These are phyloP conservation scores for Trichomonascaceae sp. DNA, from an alignment of 1,139 yeast genomes.

Conservation along the genomic window DNA sequence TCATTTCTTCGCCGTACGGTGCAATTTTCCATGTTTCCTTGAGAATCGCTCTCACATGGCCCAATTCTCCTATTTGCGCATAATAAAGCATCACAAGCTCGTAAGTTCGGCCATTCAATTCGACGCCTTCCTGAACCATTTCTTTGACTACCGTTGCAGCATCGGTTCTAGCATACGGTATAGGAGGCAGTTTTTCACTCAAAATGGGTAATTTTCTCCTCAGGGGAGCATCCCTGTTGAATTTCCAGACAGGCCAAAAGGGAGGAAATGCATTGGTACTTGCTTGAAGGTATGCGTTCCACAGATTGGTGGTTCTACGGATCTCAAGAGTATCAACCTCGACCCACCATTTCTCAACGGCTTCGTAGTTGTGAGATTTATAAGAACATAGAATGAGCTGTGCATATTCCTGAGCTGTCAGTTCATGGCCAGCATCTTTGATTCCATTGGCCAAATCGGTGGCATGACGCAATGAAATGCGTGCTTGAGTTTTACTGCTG, in stretches of 20 bases:
- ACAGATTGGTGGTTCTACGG: conserved; percentile 23
- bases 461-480: conserved; percentile 8
- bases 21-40: conserved; percentile 29
- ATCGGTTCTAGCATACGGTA: conserved; percentile 14
- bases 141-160: conserved; percentile 24
- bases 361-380: conserved; percentile 19
- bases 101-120: conserved; percentile 28
- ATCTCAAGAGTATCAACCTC: conserved; percentile 17
- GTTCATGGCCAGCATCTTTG: conserved; percentile 18
- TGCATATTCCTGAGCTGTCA: conserved; percentile 25
- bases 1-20: conserved; percentile 5
- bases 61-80: conserved; percentile 25
- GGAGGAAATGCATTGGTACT: conserved; percentile 30
- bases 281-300: conserved; percentile 33
- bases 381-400: conserved; percentile 27
- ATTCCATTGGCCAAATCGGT: conserved; percentile 16
- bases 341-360: conserved; percentile 27
- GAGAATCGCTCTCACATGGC: conserved; percentile 20
- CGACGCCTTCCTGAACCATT: conserved; percentile 27
- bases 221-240: conserved; percentile 7
- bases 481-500: conserved; percentile 1
- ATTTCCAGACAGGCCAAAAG: conserved; percentile 22
- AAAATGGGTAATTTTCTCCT: conserved; percentile 4
- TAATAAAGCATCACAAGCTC: conserved; percentile 28
- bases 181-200: background rate